Conservation (phyloP, 306 rosid genomes). For the Vigna trinervia region DNA sequence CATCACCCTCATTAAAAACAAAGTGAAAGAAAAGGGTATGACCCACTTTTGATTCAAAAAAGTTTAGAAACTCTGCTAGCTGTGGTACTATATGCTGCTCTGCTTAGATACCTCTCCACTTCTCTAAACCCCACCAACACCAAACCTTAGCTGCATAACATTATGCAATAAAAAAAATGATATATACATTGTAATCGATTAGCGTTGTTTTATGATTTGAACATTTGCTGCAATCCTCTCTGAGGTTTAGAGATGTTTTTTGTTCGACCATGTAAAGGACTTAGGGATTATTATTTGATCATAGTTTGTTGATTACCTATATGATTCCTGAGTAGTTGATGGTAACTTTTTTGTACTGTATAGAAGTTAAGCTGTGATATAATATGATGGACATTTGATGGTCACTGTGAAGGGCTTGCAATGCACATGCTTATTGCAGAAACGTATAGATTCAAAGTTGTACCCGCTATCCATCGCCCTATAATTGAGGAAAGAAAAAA, state of each 20-base stretch:
- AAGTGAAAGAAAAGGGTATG: not conserved
- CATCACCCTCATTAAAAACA: not conserved
- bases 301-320: too few species aligned
- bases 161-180: too few species aligned
- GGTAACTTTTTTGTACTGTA: not conserved
- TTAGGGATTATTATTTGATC: too few species aligned
- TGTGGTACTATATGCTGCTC: constrained; percentile 5
- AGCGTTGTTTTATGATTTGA: too few species aligned
- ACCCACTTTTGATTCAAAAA: not conserved
- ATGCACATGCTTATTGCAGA: constrained; percentile 51
- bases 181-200: too few species aligned
- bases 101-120: constrained; percentile 28
- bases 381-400: constrained; percentile 21
- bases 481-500: constrained; percentile 49
- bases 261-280: not conserved
- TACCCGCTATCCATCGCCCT: constrained; percentile 45
- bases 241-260: not conserved
- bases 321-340: too few species aligned
- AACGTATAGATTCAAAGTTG: constrained; percentile 35
- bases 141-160: not conserved
- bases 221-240: too few species aligned
- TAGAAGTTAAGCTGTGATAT: not conserved
- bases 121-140: constrained; percentile 43
- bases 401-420: constrained; percentile 37
- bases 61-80: too few species aligned